Base-by-base conservation (phyloP, 2,329 filamentous ascomycete species). In the Sporothrix euskadiensis region DNA sequence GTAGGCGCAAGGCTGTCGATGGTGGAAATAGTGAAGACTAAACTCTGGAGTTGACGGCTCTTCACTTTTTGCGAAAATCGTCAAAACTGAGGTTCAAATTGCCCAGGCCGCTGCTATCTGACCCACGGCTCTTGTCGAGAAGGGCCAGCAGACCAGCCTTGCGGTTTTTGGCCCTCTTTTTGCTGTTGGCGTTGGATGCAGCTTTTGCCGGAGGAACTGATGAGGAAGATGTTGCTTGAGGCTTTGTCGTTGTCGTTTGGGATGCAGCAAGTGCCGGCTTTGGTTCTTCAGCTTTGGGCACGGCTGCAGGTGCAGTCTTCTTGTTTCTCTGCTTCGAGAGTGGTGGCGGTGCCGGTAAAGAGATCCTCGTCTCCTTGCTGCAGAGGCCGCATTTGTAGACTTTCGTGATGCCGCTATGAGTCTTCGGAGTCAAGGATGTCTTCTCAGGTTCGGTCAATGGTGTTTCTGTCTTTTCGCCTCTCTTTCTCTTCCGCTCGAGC, bases 61-160 rank as follows among this genome's bases (percentile, higher is more conserved):
- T 39, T 76, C 72, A 76, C 73, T 82, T 83, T 76, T 82, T 82
- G 83, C 87, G 85, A 75, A 89, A 89, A 78, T 88, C 85, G 41
- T 85, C 82, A n/a, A 90, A 83, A 75, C 85, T 88, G 41, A 89
- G 79, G 22, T 82, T 82, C 61, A 83, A 78, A 3, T 83, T 81
- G 44, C 77, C 78, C 12, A 79, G 73, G 19, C 77, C 77, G 4
- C 69, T 44, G 32, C 44, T 61, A 4, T 82, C 77, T 78, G 41
- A 32, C 3, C 47, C 32, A 8, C 83, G 84, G 70, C 83, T 83
- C 76, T 88, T 87, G 66, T 85, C 85, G n/a, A 92, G 82, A 56
- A 92, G 79, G 69, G 89, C 89, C 79, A 91, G 88, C n/a, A 92
- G 82, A 0, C 88, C 89, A 47, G 88, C 87, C 80, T 91, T 92